These are phyloP conservation scores for Fusarium pseudocircinatum DNA, from an alignment of 2,329 filamentous ascomycete genomes.

Conservation along the genomic window DNA sequence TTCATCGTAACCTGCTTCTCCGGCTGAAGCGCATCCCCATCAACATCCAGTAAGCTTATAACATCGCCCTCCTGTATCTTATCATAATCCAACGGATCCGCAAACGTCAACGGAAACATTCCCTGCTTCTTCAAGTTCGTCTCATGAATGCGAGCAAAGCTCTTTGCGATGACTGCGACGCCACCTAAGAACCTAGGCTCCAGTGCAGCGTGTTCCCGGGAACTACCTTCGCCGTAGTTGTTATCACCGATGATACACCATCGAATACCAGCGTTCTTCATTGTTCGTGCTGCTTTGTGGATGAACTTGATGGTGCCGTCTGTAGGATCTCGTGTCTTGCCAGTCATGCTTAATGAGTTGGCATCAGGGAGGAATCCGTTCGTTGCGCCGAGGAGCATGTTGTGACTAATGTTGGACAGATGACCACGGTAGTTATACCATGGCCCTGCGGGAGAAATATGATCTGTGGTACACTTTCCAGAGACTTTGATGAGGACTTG, in stretches of 20 bases:
- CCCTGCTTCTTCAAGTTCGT: conserved; percentile 91
- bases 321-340: conserved; percentile 44
- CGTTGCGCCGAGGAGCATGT: conserved; percentile 93
- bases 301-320: conserved; percentile 70
- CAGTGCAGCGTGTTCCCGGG: conserved; percentile 87
- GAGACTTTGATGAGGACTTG: conserved; percentile 90
- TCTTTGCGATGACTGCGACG: conserved; percentile 81
- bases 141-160: conserved; percentile 90
- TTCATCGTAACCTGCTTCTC: conserved; percentile 22
- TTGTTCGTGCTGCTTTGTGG: not conserved
- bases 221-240: conserved; percentile 85
- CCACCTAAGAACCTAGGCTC: conserved; percentile 87
- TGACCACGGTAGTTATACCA: conserved; percentile 99
- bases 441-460: conserved; percentile 93
- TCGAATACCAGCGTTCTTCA: not conserved
- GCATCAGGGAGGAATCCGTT: conserved; percentile 61
- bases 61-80: conserved; percentile 60
- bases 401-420: conserved; percentile 95
- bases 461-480: conserved; percentile 97
- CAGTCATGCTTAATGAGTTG: not conserved
- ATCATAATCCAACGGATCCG: conserved; percentile 78
- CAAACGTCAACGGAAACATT: conserved; percentile 68
- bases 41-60: conserved; percentile 9
- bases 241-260: conserved; percentile 34
- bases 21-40: conserved; percentile 4